Percentiles rank a stretch among this genome's conserved stretches.
Conservation (phyloP, 805 yeast genomes). For the Candida khao-thaluensis region DNA sequence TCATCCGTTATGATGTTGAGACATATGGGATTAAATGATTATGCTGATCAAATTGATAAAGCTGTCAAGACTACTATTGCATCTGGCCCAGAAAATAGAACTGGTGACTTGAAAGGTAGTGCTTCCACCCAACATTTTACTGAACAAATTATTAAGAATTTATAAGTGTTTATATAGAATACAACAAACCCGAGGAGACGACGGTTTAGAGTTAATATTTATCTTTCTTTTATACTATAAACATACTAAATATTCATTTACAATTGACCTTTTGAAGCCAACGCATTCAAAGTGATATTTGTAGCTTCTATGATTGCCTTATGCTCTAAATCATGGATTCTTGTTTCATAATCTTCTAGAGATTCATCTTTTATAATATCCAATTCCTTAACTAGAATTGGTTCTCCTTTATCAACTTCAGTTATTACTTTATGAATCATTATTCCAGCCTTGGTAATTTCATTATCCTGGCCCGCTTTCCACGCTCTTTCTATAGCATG, state of each 20-base stretch:
- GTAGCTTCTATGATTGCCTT: constrained; percentile 93
- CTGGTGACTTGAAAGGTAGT: constrained; percentile 92
- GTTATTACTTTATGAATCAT: constrained; percentile 98
- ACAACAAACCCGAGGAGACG: neutral
- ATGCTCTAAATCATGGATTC: constrained; percentile 86
- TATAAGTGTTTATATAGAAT: constrained; percentile 35
- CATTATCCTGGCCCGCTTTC: constrained; percentile 89
- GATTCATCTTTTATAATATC: constrained; percentile 70
- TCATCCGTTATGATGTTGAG: constrained; percentile 99
- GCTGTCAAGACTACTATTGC: constrained; percentile 92
- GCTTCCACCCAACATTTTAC: constrained; percentile 90
- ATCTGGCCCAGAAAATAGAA: constrained; percentile 93
- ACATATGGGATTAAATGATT: constrained; percentile 86
- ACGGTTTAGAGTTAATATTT: neutral
- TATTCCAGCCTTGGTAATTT: constrained; percentile 76
- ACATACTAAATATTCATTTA: too few species aligned
- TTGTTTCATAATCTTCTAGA: constrained; percentile 72
- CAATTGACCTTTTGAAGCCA: too few species aligned
- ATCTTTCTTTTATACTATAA: neutral
- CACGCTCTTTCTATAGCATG: constrained; percentile 96
- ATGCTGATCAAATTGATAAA: constrained; percentile 81
- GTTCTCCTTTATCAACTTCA: constrained; percentile 92
- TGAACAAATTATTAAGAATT: constrained; percentile 79
- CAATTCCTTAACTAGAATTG: constrained; percentile 78
- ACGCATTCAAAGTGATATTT: constrained; percentile 51